Evolutionary conservation across 2,329 filamentous ascomycete species (phyloP).

Genomic region (Ascochyta koolunga): DNA sequence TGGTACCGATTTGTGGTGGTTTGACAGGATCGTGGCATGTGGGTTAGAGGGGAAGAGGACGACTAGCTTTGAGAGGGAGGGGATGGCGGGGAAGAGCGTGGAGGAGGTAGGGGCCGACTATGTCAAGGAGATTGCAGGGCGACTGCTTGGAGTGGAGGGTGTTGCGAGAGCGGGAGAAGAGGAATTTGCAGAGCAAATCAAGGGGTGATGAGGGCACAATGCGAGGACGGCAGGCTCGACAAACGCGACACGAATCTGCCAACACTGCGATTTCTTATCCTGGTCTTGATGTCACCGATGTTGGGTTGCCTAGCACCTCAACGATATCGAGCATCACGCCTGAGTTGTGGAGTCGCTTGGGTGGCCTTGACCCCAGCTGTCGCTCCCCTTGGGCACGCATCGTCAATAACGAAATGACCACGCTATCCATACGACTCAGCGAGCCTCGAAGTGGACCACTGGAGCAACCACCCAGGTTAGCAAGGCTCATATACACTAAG

Average conservation of each 20-base stretch:
- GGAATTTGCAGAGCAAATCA: conserved; percentile 19
- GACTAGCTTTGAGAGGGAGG: conserved; percentile 72
- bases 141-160: conserved; percentile 28
- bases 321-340: not conserved
- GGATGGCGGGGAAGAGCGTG: conserved; percentile 44
- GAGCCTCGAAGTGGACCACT: conserved; percentile 20
- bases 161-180: conserved; percentile 26
- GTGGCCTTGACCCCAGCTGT: conserved; percentile 2
- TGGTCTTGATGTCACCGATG: not conserved
- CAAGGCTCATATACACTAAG: not conserved
- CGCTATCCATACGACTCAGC: conserved; percentile 17
- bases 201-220: not conserved
- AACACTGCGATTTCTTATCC: not conserved
- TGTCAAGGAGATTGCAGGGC: conserved; percentile 48
- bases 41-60: conserved; percentile 79
- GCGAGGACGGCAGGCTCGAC: not conserved
- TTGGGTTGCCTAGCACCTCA: conserved; percentile 8
- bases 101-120: conserved; percentile 50
- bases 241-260: not conserved
- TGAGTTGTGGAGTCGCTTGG: conserved; percentile 4
- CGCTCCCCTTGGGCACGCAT: conserved; percentile 7
- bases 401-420: not conserved
- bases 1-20: conserved; percentile 68
- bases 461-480: not conserved
- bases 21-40: conserved; percentile 83